Percentiles rank a stretch among this genome's conserved stretches.
These are phyloP conservation scores for Fusarium clavum DNA, from an alignment of 2,329 filamentous ascomycete species.

Conservation along the genomic window DNA sequence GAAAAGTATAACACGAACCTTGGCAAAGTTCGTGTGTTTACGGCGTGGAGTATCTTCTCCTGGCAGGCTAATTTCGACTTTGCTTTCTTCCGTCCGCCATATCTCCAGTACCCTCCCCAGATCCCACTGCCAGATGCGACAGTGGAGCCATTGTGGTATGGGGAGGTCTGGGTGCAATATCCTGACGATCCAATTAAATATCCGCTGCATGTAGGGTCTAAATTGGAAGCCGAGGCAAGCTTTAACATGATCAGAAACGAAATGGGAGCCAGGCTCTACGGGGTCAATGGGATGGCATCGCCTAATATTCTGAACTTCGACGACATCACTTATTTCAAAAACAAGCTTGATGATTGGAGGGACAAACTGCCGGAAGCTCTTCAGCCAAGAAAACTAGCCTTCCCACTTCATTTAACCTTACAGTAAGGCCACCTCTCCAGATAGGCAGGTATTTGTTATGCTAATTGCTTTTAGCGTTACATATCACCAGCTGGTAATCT, in stretches of 20 bases:
- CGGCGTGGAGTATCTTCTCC: not conserved
- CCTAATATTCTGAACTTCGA: not conserved
- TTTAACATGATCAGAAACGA: not conserved
- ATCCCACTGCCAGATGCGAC: not conserved
- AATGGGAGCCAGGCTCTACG: not conserved
- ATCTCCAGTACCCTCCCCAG: not conserved
- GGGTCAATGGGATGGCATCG: not conserved
- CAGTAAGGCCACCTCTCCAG: not conserved
- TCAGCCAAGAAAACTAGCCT: not conserved
- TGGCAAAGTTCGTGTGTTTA: not conserved
- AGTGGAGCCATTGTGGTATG: not conserved
- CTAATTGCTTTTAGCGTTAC: not conserved
- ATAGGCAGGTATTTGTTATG: accelerated
- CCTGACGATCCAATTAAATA: not conserved
- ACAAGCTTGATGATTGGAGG: not conserved
- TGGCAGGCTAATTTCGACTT: not conserved
- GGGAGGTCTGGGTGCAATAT: not conserved
- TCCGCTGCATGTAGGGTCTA: not conserved
- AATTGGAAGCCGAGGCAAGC: not conserved
- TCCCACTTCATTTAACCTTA: not conserved
- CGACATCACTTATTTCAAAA: not conserved
- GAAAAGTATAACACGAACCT: not conserved
- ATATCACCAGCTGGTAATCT: not conserved
- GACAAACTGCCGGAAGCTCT: not conserved
- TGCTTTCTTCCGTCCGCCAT: not conserved